Evolutionary conservation across 495 filamentous ascomycete species (phyloP).

Genomic region (Bombardia bombarda): DNA sequence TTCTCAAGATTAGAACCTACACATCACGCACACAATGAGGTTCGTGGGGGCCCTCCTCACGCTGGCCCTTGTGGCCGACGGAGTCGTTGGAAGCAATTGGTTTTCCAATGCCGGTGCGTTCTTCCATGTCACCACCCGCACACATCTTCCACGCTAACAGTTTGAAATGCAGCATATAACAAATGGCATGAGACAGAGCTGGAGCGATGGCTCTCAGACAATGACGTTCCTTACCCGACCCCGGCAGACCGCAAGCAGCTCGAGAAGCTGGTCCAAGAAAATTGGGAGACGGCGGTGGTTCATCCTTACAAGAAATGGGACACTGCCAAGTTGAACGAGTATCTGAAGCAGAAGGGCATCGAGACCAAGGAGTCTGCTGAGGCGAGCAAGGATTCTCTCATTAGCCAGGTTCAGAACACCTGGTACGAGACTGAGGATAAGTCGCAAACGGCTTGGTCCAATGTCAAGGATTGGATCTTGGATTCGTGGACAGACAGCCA

Average conservation of each 20-base stretch:
- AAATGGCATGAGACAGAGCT: slow-evolving; percentile 98
- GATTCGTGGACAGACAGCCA: slow-evolving; percentile 68
- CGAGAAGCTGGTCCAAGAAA: slow-evolving; percentile 73
- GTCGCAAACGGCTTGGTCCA: slow-evolving; percentile 57
- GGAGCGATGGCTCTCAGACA: slow-evolving; percentile 92
- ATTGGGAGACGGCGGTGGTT: slow-evolving; percentile 70
- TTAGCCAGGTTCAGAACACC: slow-evolving; percentile 56
- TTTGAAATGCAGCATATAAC: slow-evolving; percentile 66
- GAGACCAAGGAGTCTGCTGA: slow-evolving; percentile 55
- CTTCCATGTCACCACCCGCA: not conserved
- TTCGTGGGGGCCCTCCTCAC: slow-evolving; percentile 61
- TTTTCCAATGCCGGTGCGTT: slow-evolving; percentile 73
- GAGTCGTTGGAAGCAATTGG: slow-evolving; percentile 64
- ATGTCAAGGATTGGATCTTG: slow-evolving; percentile 86
- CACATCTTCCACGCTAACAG: not conserved
- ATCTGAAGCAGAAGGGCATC: slow-evolving; percentile 59
- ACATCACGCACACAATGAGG: slow-evolving; percentile 51
- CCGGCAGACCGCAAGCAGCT: slow-evolving; percentile 83
- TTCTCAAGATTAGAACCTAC: not conserved
- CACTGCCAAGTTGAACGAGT: slow-evolving; percentile 51
- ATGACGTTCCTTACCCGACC: slow-evolving; percentile 79
- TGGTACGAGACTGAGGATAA: slow-evolving; percentile 76
- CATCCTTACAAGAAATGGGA: slow-evolving; percentile 68
- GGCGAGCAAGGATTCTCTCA: slow-evolving; percentile 55
- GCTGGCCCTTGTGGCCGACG: slow-evolving; percentile 61